phyloP scores from a whole-genome alignment of 495 filamentous ascomycete genomes.

The Tuber magnatum region DNA sequence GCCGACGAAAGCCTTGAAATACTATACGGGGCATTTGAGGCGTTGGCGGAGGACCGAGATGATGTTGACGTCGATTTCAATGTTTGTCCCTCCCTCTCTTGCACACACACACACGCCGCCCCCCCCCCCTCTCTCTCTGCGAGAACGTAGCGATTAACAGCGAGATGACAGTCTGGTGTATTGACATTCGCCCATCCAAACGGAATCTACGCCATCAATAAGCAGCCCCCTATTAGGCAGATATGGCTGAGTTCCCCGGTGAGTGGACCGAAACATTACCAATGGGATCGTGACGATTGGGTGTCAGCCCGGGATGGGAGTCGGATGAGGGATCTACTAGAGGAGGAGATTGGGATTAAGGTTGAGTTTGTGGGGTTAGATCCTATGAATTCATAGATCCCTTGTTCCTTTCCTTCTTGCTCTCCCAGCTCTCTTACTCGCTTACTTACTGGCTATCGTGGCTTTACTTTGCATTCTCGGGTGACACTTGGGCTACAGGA shows the following conservation, averaged over 20 bases:
- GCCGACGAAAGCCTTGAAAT: constrained; percentile 51
- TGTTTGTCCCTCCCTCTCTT: constrained; percentile 41
- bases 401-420: neutral
- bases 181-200: constrained; percentile 60
- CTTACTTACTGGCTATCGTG: neutral
- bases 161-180: constrained; percentile 55
- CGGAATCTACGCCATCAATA: constrained; percentile 89
- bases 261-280: constrained; percentile 86
- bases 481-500: neutral
- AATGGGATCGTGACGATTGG: constrained; percentile 76
- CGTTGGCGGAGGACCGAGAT: constrained; percentile 54
- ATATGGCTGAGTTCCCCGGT: constrained; percentile 93
- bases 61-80: constrained; percentile 62
- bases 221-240: constrained; percentile 94
- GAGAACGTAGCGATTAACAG: neutral
- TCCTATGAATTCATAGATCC: neutral
- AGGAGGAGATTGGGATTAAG: constrained; percentile 58
- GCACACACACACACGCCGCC: no score
- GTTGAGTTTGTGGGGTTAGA: constrained; percentile 5
- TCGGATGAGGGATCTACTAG: constrained; percentile 63
- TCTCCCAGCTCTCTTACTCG: neutral
- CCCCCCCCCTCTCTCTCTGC: neutral
- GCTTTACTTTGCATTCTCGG: neutral
- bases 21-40: constrained; percentile 59
- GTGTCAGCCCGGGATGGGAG: constrained; percentile 75